Evolutionary conservation across 345 rosid species (phyloP), one percentile per base, ranked within the genome.

Genomic region (Dipteronia sinensis): DNA sequence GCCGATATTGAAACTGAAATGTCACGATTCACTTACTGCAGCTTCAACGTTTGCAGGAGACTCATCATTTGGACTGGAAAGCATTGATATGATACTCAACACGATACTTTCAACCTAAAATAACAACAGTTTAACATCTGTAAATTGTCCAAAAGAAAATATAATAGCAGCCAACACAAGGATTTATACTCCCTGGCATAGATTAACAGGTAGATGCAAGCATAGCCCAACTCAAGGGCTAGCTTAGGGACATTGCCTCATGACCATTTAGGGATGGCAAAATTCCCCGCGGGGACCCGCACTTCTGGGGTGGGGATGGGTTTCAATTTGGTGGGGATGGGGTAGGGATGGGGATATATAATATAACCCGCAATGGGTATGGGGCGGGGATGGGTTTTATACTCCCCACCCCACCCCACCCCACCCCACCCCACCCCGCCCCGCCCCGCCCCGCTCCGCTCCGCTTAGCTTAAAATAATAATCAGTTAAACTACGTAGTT

Each of bases 41-140:
- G 97, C 98, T 79, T 93, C 99, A 75, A 93, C 91, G 69, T 92
- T 93, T 49, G 98, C 98, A 10, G 97, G 98, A 80, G 98, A 93
- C 82, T 93, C 98, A 2, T 95, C 97, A 11, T 93, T 95, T 25
- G 98, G 98, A 79, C 92, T 73, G 46, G 98, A 95, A 70, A 95
- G 94, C 97, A 93, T 95, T 0, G 94, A 92, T 77, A 92, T 92
- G 73, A 92, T 90, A 82, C 98, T 95, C 88, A 92, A 86, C 62
- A 95, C 87, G 65, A 93, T 93, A 80, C 96, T 95, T 79, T 95
- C 95, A 75, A 91, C 98, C 95, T 91, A 90, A 80, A 29, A 69
- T 29, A 72, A 1, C 17, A 85, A 31, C 44, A 53, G 17, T 76
- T 42, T 4, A 20, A 67, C 53, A 29, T 8, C 1, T 17, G 12